Evolutionary conservation across 495 filamentous ascomycete genomes (phyloP).

Genomic region (Penicillium simplicissimum): DNA sequence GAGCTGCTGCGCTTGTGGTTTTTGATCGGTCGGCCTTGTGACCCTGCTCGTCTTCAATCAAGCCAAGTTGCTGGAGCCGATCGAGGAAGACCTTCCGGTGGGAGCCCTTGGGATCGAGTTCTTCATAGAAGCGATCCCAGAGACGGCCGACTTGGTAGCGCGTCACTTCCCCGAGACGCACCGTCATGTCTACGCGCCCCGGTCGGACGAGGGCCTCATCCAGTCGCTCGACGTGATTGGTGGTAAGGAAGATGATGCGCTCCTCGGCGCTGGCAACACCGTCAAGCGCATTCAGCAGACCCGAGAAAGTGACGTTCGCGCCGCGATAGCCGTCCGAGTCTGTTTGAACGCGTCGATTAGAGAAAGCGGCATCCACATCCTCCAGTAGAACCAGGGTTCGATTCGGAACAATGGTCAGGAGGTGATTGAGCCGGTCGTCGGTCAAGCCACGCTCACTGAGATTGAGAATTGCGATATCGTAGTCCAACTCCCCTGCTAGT

Average conservation of each 20-base stretch:
- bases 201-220: slow-evolving; percentile 89
- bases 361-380: slow-evolving; percentile 93
- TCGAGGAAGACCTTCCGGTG: slow-evolving; percentile 50
- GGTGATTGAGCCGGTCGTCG: slow-evolving; percentile 85
- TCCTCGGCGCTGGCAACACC: slow-evolving; percentile 96
- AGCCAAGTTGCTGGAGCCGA: slow-evolving; percentile 50
- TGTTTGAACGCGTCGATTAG: slow-evolving; percentile 67
- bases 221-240: slow-evolving; percentile 87
- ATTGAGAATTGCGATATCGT: slow-evolving; percentile 92
- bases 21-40: slow-evolving; percentile 38
- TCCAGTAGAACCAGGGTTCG: slow-evolving; percentile 86
- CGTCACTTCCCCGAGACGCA: slow-evolving; percentile 84
- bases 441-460: slow-evolving; percentile 90
- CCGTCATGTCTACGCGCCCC: slow-evolving; percentile 90
- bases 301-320: slow-evolving; percentile 92
- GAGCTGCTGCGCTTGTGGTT: slow-evolving; percentile 78
- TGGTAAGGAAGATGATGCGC: slow-evolving; percentile 89
- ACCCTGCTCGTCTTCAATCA: slow-evolving; percentile 53
- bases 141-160: slow-evolving; percentile 79
- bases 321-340: slow-evolving; percentile 86
- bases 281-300: slow-evolving; percentile 88
- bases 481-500: slow-evolving; percentile 86
- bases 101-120: slow-evolving; percentile 63
- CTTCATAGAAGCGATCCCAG: slow-evolving; percentile 94
- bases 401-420: slow-evolving; percentile 83